These are phyloP conservation scores for Albatrellus ellisii DNA, from an alignment of 768 basidiomycete genomes.

Conservation along the genomic window DNA sequence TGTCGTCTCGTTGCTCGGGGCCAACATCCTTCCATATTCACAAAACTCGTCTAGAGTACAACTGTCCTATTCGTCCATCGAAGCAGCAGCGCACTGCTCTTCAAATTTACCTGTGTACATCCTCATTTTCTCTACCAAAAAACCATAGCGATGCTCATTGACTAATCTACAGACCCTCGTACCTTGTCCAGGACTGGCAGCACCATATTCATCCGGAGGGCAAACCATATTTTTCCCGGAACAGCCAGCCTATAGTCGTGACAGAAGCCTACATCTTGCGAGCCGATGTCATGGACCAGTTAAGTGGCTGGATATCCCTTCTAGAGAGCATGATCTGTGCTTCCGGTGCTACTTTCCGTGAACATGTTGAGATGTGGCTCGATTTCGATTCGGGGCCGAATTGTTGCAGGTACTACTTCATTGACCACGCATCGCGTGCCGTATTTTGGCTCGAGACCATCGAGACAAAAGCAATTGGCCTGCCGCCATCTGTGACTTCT, in stretches of 20 bases:
- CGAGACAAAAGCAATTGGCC: neutral
- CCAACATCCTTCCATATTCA: no score
- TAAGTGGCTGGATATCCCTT: neutral
- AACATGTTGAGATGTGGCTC: neutral
- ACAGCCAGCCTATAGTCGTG: neutral
- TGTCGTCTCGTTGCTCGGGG: no score
- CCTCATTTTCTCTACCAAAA: no score
- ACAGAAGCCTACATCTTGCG: neutral
- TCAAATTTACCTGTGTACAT: no score
- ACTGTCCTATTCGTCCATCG: no score
- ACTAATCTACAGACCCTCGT: neutral
- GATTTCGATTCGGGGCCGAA: neutral
- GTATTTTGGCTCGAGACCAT: slow-evolving; percentile 1
- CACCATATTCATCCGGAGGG: slow-evolving; percentile 3
- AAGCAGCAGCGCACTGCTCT: no score
- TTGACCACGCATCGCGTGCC: slow-evolving; percentile 1
- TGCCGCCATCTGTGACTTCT: neutral
- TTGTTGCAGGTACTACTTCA: neutral
- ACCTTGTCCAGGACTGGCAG: neutral
- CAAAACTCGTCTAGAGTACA: no score
- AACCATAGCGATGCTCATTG: no score
- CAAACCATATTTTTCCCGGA: neutral
- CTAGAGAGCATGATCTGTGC: neutral
- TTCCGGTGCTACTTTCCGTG: neutral
- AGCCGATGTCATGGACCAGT: neutral